phyloP scores from a whole-genome alignment of 1,284 basidiomycete species.

The Heterobasidion parviporum region DNA sequence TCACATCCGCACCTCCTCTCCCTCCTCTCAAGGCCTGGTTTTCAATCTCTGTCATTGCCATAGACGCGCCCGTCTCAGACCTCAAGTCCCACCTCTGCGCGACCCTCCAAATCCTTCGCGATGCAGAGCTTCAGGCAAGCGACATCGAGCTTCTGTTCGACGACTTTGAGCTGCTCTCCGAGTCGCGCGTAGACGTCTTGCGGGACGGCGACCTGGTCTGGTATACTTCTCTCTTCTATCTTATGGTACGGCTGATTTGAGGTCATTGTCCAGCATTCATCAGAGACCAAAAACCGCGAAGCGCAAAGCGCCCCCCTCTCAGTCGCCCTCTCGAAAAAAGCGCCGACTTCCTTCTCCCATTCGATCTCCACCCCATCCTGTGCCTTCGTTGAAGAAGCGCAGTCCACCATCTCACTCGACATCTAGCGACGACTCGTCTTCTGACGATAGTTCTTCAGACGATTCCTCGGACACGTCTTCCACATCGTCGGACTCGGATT shows the following conservation, averaged over 20 bases:
- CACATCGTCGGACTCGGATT: conserved; percentile 11
- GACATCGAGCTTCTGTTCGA: conserved; percentile 30
- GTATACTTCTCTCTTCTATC: conserved; percentile 15
- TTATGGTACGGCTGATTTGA: not conserved
- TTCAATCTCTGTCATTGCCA: conserved; percentile 15
- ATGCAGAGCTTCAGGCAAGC: conserved; percentile 9
- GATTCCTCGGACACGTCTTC: conserved; percentile 15
- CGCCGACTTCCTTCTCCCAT: not conserved
- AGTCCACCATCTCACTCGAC: not conserved
- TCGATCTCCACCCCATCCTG: not conserved
- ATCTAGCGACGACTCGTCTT: conserved; percentile 2
- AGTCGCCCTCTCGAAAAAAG: not conserved
- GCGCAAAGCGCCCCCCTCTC: conserved; percentile 1
- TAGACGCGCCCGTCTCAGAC: conserved; percentile 14
- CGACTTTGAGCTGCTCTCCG: conserved; percentile 35
- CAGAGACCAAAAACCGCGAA: not conserved
- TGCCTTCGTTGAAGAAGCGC: not conserved
- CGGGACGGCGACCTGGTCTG: conserved; percentile 36
- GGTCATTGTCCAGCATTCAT: not conserved
- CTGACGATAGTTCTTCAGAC: conserved; percentile 6
- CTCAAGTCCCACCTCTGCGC: conserved; percentile 22
- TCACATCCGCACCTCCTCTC: conserved; percentile 28
- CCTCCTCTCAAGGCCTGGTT: conserved; percentile 35
- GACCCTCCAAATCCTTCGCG: conserved; percentile 16
- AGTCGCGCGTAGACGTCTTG: conserved; percentile 27